Conservation (phyloP, 1,139 yeast genomes). For the Lodderomyces pseudojiufengensis region DNA sequence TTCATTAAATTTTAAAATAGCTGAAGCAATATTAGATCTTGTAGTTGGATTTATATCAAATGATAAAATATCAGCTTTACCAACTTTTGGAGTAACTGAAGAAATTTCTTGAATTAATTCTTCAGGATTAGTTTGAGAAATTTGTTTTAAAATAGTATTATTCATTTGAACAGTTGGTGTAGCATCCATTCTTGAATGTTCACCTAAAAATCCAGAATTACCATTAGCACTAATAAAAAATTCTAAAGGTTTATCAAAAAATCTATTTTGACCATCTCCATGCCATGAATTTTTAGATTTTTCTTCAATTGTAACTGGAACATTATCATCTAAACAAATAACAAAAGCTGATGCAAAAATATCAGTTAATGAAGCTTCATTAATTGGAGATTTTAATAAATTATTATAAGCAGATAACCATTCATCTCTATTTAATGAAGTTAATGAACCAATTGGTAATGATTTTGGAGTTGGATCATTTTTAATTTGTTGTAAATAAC, state of each 20-base stretch:
- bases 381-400: conserved; percentile 55
- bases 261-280: conserved; percentile 89
- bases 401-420: conserved; percentile 65
- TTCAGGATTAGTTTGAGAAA: conserved; percentile 44
- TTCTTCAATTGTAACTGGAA: conserved; percentile 79
- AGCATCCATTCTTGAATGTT: conserved; percentile 98
- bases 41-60: conserved; percentile 54
- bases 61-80: conserved; percentile 23
- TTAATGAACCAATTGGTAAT: conserved; percentile 70
- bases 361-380: conserved; percentile 56
- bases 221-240: conserved; percentile 81
- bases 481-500: conserved; percentile 54
- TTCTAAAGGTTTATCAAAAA: conserved; percentile 89
- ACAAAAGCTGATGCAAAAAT: conserved; percentile 80
- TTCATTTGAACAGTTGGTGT: conserved; percentile 91
- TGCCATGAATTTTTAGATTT: conserved; percentile 91
- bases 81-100: conserved; percentile 18
- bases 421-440: conserved; percentile 82
- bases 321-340: conserved; percentile 69
- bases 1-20: conserved; percentile 52
- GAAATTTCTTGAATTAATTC: conserved; percentile 29
- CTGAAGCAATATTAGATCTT: conserved; percentile 49
- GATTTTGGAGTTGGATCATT: conserved; percentile 37
- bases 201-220: conserved; percentile 89
- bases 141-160: conserved; percentile 63